Percentiles rank a stretch among this genome's conserved stretches.
Conservation (phyloP, 2,329 filamentous ascomycete genomes). For the Mycogone perniciosa region DNA sequence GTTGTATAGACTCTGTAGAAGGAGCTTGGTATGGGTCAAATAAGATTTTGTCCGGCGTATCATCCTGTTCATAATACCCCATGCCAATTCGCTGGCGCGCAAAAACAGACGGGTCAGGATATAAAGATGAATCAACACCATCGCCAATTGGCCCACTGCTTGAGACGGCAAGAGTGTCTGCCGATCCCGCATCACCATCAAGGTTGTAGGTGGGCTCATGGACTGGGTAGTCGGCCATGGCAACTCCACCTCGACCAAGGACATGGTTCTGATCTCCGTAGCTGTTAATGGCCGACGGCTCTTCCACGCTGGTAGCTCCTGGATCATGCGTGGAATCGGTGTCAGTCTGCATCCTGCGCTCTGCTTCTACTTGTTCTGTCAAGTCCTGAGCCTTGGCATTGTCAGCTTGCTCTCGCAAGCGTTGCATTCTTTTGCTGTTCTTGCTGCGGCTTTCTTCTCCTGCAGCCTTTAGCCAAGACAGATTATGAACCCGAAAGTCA, state of each 20-base stretch:
- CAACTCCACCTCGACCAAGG: slow-evolving; percentile 17
- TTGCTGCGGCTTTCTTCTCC: slow-evolving; percentile 53
- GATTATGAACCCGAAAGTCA: slow-evolving; percentile 84
- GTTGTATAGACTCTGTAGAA: slow-evolving; percentile 35
- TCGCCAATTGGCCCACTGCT: slow-evolving; percentile 21
- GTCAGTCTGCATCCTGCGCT: slow-evolving; percentile 17
- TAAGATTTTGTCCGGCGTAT: slow-evolving; percentile 50
- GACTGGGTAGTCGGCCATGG: slow-evolving; percentile 2
- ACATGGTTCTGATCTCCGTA: slow-evolving; percentile 30
- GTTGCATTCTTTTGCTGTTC: slow-evolving; percentile 51
- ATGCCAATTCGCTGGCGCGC: slow-evolving; percentile 48
- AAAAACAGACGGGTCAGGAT: slow-evolving; percentile 44
- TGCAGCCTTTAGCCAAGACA: slow-evolving; percentile 66
- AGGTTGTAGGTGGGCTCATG: slow-evolving; percentile 12
- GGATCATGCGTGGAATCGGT: background rate
- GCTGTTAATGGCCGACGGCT: slow-evolving; percentile 15
- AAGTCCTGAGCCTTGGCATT: slow-evolving; percentile 49
- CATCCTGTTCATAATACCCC: slow-evolving; percentile 56
- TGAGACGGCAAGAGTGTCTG: slow-evolving; percentile 5
- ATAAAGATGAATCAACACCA: slow-evolving; percentile 29
- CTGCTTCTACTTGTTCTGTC: slow-evolving; percentile 25
- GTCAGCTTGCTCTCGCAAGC: slow-evolving; percentile 49
- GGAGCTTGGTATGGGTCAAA: slow-evolving; percentile 54
- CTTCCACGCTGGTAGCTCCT: background rate
- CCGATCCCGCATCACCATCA: slow-evolving; percentile 6